Conservation (phyloP, 2,329 filamentous ascomycete species). For the Fusarium piperis region DNA sequence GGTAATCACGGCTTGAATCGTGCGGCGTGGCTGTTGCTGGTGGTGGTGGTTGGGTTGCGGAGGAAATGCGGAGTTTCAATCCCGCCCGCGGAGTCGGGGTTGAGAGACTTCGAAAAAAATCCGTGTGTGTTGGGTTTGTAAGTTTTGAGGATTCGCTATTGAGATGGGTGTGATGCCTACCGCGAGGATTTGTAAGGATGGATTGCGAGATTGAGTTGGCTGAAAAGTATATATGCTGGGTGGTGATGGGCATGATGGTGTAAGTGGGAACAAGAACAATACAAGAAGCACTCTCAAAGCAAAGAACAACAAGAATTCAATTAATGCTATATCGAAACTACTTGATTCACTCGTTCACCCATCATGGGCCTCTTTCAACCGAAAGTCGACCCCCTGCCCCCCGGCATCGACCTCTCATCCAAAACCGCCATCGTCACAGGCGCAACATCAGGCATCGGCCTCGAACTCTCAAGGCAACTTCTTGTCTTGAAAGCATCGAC, state of each 20-base stretch:
- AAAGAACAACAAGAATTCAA: not conserved
- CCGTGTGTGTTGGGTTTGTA: not conserved
- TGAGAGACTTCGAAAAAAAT: not conserved
- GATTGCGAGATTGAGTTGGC: not conserved
- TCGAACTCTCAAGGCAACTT: conserved; percentile 52
- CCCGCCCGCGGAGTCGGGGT: not conserved
- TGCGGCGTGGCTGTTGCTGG: not conserved
- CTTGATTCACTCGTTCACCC: not conserved
- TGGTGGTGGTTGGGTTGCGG: not conserved
- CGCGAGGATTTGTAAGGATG: not conserved
- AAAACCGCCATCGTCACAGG: conserved; percentile 54
- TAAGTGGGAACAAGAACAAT: not conserved
- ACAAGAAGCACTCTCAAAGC: not conserved
- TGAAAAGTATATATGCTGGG: not conserved
- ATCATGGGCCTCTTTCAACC: conserved; percentile 23
- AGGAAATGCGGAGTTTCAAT: not conserved
- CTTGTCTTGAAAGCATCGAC: conserved; percentile 46
- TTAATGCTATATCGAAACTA: rapidly evolving
- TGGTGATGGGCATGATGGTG: not conserved
- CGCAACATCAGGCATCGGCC: conserved; percentile 55
- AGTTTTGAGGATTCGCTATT: not conserved
- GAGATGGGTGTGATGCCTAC: not conserved
- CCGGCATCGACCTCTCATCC: conserved; percentile 33
- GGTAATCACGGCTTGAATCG: not conserved
- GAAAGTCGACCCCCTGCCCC: conserved; percentile 16